Evolutionary conservation across 2,329 filamentous ascomycete genomes (phyloP).

Genomic region (Pseudogymnoascus sp.): DNA sequence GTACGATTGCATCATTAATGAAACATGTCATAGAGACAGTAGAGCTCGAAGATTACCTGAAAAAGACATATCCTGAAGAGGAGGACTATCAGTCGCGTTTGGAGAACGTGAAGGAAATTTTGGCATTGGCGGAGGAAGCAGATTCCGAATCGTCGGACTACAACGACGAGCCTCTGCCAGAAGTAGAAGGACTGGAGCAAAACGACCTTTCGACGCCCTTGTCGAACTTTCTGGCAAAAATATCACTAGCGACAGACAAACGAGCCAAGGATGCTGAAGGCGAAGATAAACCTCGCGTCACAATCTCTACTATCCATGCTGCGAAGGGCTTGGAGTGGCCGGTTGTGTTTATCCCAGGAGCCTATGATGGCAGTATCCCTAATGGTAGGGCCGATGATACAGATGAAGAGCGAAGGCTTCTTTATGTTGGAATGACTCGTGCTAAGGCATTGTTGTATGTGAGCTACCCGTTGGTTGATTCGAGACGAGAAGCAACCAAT

Average conservation of each 20-base stretch:
- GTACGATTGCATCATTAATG: slow-evolving; percentile 33
- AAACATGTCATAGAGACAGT: slow-evolving; percentile 56
- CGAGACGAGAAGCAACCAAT: slow-evolving; percentile 53
- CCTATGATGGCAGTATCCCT: slow-evolving; percentile 84
- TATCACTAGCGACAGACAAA: slow-evolving; percentile 74
- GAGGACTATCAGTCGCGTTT: slow-evolving; percentile 73
- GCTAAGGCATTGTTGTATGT: slow-evolving; percentile 81
- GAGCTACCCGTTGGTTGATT: slow-evolving; percentile 66
- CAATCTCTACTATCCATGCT: slow-evolving; percentile 92
- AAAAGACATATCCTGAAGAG: slow-evolving; percentile 59
- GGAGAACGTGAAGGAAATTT: slow-evolving; percentile 85
- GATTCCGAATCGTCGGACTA: slow-evolving; percentile 24
- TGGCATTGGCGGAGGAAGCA: slow-evolving; percentile 65
- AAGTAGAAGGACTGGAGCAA: slow-evolving; percentile 66
- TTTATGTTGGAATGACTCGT: slow-evolving; percentile 96
- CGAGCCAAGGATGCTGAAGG: slow-evolving; percentile 54
- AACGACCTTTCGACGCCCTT: slow-evolving; percentile 56
- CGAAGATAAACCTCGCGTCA: slow-evolving; percentile 58
- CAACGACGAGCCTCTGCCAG: slow-evolving; percentile 52
- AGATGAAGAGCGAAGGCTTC: slow-evolving; percentile 77
- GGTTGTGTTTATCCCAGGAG: slow-evolving; percentile 83
- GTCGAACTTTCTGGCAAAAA: slow-evolving; percentile 78
- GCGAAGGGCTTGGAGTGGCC: slow-evolving; percentile 97
- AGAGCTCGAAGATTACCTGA: slow-evolving; percentile 65
- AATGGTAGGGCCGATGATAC: slow-evolving; percentile 72